These are phyloP conservation scores for Trypanosoma mega DNA, from an alignment of 208 protist species.

Conservation along the genomic window DNA sequence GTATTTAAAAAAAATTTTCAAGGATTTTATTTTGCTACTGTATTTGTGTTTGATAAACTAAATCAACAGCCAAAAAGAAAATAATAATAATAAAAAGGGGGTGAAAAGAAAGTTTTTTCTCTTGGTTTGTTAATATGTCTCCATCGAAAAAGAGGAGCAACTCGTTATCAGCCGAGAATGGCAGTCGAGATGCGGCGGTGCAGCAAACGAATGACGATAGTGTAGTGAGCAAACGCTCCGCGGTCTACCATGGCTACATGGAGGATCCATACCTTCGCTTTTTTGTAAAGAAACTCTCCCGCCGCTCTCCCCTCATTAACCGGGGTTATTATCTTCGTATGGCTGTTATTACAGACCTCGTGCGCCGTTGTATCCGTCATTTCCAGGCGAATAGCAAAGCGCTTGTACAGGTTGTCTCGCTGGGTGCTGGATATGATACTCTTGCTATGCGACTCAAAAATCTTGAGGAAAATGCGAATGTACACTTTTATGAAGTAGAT, in stretches of 20 bases:
- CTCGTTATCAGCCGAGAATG: neutral
- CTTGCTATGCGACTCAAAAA: constrained; percentile 55
- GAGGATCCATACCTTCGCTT: constrained; percentile 69
- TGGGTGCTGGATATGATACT: constrained; percentile 89
- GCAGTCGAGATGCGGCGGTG: constrained; percentile 71
- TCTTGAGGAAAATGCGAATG: constrained; percentile 10
- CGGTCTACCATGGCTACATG: constrained; percentile 70
- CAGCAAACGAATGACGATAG: constrained; percentile 93
- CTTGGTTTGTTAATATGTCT: constrained; percentile 9
- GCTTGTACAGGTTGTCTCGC: constrained; percentile 78
- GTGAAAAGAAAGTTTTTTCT: too few species aligned
- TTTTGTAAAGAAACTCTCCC: constrained; percentile 81
- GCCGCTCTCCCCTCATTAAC: constrained; percentile 88
- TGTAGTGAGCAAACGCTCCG: constrained; percentile 89
- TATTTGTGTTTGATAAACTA: too few species aligned
- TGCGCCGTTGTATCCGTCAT: constrained; percentile 40
- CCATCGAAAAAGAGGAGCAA: constrained; percentile 36
- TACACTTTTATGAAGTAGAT: constrained; percentile 82
- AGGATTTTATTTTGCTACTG: too few species aligned
- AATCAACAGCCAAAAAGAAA: neutral
- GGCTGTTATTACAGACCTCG: constrained; percentile 72
- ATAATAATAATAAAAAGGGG: constrained; percentile 41
- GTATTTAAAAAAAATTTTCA: too few species aligned
- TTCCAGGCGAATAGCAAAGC: constrained; percentile 1
- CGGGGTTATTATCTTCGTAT: constrained; percentile 89